Evolutionary conservation across 2,329 filamentous ascomycete genomes (phyloP), one percentile per base, ranked within the genome.

Genomic region (Aspergillus fructus): DNA sequence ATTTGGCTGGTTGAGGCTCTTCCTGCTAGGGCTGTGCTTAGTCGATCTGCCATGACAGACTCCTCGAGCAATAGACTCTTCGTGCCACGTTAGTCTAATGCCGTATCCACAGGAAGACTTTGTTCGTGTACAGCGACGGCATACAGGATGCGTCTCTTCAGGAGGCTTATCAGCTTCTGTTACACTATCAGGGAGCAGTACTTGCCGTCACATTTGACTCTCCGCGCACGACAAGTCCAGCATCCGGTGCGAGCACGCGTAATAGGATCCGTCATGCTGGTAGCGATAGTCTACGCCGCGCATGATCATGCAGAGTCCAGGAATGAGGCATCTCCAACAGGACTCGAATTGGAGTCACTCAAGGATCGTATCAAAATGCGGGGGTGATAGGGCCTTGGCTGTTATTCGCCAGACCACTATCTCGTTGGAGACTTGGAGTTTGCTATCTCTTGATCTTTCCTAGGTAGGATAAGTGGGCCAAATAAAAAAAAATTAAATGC

Each of bases 41-140:
- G 27, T 9, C 27, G 23, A 19, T 5, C 65, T 49, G 19, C 66
- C 68, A 63, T 69, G 68, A 40, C 64, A 70, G 3, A 69, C 43
- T 2, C 64, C 66, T 34, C 62, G 61, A 6, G 66, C 63, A 33
- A 68, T 40, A 8, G 63, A 67, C 50, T 69, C 66, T 49, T 70
- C 64, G 19, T 65, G 61, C 66, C 67, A 70, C 9, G 53, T 62
- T 6, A 68, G 41, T 23, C 60, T 61, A 15, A 68, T 43, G 23
- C 61, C 59, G 48, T 69, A 69, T 30, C 48, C 56, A 49, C 65
- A 67, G 15, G 55, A 24, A 2, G 34, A 11, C 23, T 49, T 39
- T 2, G 23, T 27, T n/a, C 30, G 13, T 2, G n/a, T 11, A 5
- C 46, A 39, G n/a, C 27, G 46, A 23, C 33, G 46, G 8, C 46